Percentiles rank a stretch among this genome's conserved stretches.
phyloP scores from a whole-genome alignment of 257 asterid genomes.

The Solanum microdontum region DNA sequence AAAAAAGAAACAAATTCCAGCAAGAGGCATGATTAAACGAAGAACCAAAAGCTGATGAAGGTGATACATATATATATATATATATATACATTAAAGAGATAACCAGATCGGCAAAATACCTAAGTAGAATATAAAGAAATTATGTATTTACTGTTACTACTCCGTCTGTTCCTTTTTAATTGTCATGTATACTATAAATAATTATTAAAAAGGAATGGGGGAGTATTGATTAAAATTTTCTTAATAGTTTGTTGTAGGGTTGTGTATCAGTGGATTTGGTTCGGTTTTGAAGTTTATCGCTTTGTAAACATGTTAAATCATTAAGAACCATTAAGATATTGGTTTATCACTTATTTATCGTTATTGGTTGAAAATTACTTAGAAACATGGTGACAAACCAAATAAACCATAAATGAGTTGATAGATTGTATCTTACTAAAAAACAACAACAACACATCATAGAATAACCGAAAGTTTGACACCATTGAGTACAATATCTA shows the following conservation, averaged over 20 bases:
- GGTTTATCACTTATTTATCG: background rate
- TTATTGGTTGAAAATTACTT: too few species aligned
- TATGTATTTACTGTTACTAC: too few species aligned
- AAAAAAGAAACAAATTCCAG: background rate
- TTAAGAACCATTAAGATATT: background rate
- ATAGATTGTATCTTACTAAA: too few species aligned
- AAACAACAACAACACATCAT: too few species aligned
- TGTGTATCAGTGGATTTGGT: background rate
- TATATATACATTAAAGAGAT: background rate
- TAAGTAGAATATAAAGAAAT: background rate
- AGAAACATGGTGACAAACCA: too few species aligned
- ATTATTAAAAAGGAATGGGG: background rate
- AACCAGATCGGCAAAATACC: background rate
- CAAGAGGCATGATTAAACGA: background rate
- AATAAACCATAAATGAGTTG: too few species aligned
- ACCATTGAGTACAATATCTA: too few species aligned
- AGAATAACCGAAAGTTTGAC: too few species aligned
- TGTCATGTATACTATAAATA: background rate
- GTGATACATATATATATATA: fast-evolving
- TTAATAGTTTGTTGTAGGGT: background rate
- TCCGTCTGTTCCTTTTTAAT: too few species aligned
- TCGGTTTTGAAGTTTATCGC: background rate
- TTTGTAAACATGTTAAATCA: background rate
- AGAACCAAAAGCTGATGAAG: background rate
- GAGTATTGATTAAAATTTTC: background rate